Base-by-base conservation (phyloP, 2,329 filamentous ascomycete genomes). In the Huntiella decipiens region DNA sequence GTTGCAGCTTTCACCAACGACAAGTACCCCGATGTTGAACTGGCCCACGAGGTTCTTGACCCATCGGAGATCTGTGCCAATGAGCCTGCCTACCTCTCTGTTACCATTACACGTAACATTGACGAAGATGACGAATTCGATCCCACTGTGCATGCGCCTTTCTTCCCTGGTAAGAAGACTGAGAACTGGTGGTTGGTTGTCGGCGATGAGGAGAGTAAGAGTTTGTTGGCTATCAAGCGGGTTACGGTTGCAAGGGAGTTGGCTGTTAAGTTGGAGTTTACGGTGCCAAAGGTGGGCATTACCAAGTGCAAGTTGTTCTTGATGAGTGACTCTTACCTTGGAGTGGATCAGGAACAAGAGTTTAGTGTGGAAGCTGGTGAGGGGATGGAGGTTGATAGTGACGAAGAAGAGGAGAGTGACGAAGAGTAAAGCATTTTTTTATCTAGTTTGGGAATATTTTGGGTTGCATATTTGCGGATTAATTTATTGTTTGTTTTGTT, bases 141-240 rank as follows among this genome's bases (percentile, higher is more conserved):
- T 59, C 74, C 80, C 2, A 79, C 78, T 1, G 92, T 96, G 2
- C 87, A 96, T 58, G 87, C 88, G 44, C 91, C 91, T 0, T 98
- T 96, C 69, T 98, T 91, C 59, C 87, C 91, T 1, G 68, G 62
- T 43, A 80, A 81, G 61, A 98, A 98, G 71, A 80, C 84, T 66
- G 91, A 98, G 70, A 94, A 91, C 59, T 98, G 87, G 87, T 98
- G 91, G 91, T 66, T 98, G 47, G 84, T 98, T 15, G 84, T 98
- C 32, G 88, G 87, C 28, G 87, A 96, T 55, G 86, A 95, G 64
- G 81, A 76, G 60, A 84, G 81, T 36, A 88, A 85, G 66, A 87
- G 72, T 52, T 67, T 98, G 51, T 68, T 96, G 48, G 87, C 84
- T 2, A 94, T 96, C 66, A 98, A 96, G 71, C 76, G 88, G 54